Evolutionary conservation across 2,329 filamentous ascomycete species (phyloP).

Genomic region (Ophiostoma australiae): DNA sequence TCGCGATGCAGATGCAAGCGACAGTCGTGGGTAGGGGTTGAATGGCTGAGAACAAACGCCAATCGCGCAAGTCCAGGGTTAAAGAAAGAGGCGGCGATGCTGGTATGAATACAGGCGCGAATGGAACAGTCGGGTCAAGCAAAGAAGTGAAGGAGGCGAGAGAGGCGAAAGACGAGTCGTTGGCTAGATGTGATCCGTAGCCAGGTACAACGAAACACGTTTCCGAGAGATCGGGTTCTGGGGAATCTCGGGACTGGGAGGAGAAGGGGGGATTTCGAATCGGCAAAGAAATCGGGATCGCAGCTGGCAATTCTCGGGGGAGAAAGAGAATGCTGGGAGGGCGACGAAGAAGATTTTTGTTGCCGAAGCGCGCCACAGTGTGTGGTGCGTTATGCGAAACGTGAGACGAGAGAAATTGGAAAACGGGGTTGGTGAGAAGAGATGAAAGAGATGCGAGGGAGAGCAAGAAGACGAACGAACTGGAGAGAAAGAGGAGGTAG

Average conservation of each 20-base stretch:
- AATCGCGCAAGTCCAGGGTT: slow-evolving; percentile 7
- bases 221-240: neutral
- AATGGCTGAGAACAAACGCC: neutral
- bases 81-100: neutral
- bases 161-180: neutral
- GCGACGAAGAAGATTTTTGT: slow-evolving; percentile 14
- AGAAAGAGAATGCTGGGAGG: slow-evolving; percentile 17
- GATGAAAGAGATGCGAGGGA: slow-evolving; percentile 17
- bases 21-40: neutral
- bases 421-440: slow-evolving; percentile 18
- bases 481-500: slow-evolving; percentile 13
- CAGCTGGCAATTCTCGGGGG: neutral
- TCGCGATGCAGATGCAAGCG: neutral
- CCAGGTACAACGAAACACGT: slow-evolving; percentile 4
- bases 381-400: slow-evolving; percentile 23
- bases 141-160: neutral
- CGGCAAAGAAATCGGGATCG: slow-evolving; percentile 13
- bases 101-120: neutral
- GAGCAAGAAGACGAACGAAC: neutral
- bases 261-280: neutral
- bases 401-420: slow-evolving; percentile 18
- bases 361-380: slow-evolving; percentile 24
- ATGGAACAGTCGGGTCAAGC: neutral
- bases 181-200: neutral
- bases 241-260: neutral